Base-by-base conservation (phyloP, 2,329 filamentous ascomycete genomes). In the Arthrobotrys musiformis region DNA sequence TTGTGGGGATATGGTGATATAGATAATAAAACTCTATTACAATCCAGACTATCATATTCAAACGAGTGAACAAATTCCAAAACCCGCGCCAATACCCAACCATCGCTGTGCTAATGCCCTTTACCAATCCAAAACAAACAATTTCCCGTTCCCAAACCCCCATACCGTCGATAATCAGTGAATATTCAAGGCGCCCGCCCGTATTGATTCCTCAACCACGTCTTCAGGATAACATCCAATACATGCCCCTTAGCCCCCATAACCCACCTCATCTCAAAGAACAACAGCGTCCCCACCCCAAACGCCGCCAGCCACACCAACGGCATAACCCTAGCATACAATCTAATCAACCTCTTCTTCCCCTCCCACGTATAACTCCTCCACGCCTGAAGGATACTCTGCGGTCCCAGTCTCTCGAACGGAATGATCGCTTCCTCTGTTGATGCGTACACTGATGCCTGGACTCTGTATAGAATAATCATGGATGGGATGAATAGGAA, bases 371-470 rank as follows among this genome's bases (percentile, higher is more conserved):
- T 78, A 52, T 78, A 78, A 19, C 56, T 79, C 33, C 24, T 70
- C 56, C 77, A 58, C 15, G 79, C 79, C n/a, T 76, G 33, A 22
- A 54, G 26, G 6, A 81, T 77, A 7, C 30, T 63, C 44, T 76
- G 30, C 13, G 70, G 28, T 88, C 89, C 81, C 30, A 90, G 91
- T 79, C 93, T 92, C 86, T 98, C 94, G 81, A 98, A 97, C 33
- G 93, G 91, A 37, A 98, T 90, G 79, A 97, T 92, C 26, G 92
- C 90, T 84, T 96, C 91, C 79, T 93, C 88, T 17, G 92, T 90
- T 74, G 93, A 90, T 0, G 93, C 89, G 1, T 98, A 89, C 80
- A 97, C 89, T 58, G 92, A 94, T 5, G 94, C 93, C 83, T 97
- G 93, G 37, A 97, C 90, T 79, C 94, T 93, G 79, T 91, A 87